A percentile compares a stretch with the other conserved stretches of the same genome.
These are phyloP conservation scores for Pseudoscleropodium purum DNA, from an alignment of 225 moss, liverwort and hornwort genomes.

Conservation along the genomic window DNA sequence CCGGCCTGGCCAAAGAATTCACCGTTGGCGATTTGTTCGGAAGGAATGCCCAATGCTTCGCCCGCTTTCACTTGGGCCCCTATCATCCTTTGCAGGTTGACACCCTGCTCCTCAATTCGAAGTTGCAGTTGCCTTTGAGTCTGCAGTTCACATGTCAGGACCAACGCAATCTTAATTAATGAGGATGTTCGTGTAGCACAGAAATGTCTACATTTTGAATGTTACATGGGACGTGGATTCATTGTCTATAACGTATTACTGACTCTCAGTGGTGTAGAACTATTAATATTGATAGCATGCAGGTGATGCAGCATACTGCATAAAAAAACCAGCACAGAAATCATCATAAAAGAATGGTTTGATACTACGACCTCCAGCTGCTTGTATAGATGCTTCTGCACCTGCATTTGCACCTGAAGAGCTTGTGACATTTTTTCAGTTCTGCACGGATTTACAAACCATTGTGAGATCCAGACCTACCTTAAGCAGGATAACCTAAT, in stretches of 20 bases:
- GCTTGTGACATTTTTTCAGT: conserved; percentile 43
- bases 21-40: conserved; percentile 3
- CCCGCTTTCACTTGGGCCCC: conserved; percentile 54
- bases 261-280: not conserved
- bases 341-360: not conserved
- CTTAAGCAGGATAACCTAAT: not conserved
- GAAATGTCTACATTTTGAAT: too few species aligned
- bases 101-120: conserved; percentile 73
- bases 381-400: conserved; percentile 67
- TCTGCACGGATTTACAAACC: conserved; percentile 21
- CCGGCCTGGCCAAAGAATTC: not conserved
- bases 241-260: not conserved
- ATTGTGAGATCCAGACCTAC: not conserved
- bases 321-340: not conserved
- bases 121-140: conserved; percentile 66
- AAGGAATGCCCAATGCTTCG: conserved; percentile 6
- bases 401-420: conserved; percentile 51
- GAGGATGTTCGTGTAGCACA: not conserved
- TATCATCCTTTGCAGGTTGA: conserved; percentile 59
- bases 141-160: conserved; percentile 4
- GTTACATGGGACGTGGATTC: not conserved
- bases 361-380: conserved; percentile 58
- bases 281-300: not conserved
- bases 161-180: not conserved
- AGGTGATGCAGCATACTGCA: not conserved